Percentiles rank a stretch among this genome's conserved stretches.
phyloP scores from a whole-genome alignment of 345 rosid genomes.

The Sisymbrium irio region DNA sequence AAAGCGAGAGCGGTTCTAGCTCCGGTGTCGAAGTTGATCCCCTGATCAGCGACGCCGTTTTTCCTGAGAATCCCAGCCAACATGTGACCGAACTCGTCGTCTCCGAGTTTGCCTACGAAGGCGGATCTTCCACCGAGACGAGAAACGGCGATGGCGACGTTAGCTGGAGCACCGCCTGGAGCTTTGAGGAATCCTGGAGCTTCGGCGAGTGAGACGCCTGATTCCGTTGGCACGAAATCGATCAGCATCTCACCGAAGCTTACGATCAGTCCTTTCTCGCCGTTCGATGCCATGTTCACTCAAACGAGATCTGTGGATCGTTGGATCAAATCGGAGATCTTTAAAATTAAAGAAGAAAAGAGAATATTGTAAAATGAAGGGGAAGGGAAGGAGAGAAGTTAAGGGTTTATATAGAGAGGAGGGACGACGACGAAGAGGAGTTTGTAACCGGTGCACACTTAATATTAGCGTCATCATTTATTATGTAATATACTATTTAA shows the following conservation, averaged over 20 bases:
- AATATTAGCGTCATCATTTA: neutral
- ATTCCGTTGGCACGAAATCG: conserved; percentile 57
- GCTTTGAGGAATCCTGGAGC: conserved; percentile 58
- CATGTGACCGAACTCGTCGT: conserved; percentile 71
- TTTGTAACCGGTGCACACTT: neutral
- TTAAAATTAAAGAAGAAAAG: neutral
- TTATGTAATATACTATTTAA: neutral
- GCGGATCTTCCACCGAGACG: conserved; percentile 55
- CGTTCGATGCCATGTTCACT: conserved; percentile 38
- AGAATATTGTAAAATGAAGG: neutral
- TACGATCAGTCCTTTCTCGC: conserved; percentile 39
- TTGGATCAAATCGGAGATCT: conserved; percentile 24
- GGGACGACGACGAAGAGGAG: neutral
- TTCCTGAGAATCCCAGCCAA: conserved; percentile 50
- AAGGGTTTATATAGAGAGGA: conserved; percentile 24
- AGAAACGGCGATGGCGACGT: conserved; percentile 59
- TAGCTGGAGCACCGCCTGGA: conserved; percentile 71
- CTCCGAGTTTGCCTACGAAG: conserved; percentile 60
- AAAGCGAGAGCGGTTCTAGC: conserved; percentile 75
- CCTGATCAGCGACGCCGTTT: conserved; percentile 54
- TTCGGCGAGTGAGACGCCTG: conserved; percentile 68
- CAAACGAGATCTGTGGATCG: conserved; percentile 22
- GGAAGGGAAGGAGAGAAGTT: neutral
- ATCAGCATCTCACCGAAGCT: conserved; percentile 61
- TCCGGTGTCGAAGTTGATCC: conserved; percentile 49